Conservation (phyloP, 331 rosid species). For the Dryas integrifolia region DNA sequence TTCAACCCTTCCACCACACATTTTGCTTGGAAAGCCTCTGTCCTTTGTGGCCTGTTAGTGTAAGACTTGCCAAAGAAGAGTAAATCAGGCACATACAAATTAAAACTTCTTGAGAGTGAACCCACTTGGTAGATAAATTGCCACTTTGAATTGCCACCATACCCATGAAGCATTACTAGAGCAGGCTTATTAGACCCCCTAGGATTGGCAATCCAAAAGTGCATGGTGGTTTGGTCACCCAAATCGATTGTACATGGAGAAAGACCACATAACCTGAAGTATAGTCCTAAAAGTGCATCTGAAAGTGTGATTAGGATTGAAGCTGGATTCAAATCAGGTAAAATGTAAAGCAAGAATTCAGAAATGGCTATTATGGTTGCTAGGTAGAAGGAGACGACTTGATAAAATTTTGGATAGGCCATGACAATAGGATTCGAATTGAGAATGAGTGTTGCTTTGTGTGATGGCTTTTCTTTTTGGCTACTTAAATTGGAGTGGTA, state of each 20-base stretch:
- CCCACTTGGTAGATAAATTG: conserved; percentile 33
- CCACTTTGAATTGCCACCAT: conserved; percentile 32
- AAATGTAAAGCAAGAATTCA: conserved; percentile 4
- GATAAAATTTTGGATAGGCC: conserved; percentile 18
- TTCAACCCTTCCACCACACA: conserved; percentile 36
- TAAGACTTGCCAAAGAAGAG: conserved; percentile 43
- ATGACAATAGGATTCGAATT: neutral
- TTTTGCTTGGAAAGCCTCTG: conserved; percentile 36
- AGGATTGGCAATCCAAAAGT: conserved; percentile 28
- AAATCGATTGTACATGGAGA: conserved; percentile 23
- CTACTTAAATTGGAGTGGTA: neutral
- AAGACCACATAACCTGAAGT: conserved; percentile 24
- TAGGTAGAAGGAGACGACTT: conserved; percentile 22
- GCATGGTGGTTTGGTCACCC: conserved; percentile 31
- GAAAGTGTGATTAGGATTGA: conserved; percentile 6
- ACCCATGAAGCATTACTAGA: conserved; percentile 32
- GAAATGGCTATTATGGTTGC: conserved; percentile 9
- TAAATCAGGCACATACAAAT: conserved; percentile 33
- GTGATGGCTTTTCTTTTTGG: neutral
- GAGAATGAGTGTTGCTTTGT: neutral
- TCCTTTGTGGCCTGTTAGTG: conserved; percentile 24
- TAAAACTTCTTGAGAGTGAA: conserved; percentile 21
- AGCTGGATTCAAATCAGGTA: neutral
- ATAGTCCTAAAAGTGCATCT: conserved; percentile 4
- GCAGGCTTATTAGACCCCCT: conserved; percentile 10